These are phyloP conservation scores for Lupinus albus DNA, from an alignment of 306 rosid genomes.

Conservation along the genomic window DNA sequence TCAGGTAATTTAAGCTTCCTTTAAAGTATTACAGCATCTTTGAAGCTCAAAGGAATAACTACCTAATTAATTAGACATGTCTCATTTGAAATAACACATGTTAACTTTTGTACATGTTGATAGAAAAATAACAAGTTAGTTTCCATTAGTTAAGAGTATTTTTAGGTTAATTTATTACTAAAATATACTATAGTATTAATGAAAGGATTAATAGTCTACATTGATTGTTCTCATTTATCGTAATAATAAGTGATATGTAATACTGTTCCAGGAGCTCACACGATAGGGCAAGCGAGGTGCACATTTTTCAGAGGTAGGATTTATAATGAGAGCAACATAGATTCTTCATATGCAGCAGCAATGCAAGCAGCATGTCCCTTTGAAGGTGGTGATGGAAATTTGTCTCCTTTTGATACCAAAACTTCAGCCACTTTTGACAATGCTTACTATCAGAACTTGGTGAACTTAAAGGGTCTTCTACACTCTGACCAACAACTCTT, in stretches of 20 bases:
- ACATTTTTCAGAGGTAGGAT: conserved; percentile 26
- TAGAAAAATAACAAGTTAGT: no score
- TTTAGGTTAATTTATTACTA: no score
- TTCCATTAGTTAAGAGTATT: no score
- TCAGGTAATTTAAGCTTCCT: conserved; percentile 41
- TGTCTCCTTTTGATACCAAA: conserved; percentile 16
- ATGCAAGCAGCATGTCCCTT: conserved; percentile 41
- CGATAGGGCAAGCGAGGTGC: conserved; percentile 48
- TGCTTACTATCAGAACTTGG: conserved; percentile 39
- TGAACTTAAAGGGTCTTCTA: conserved; percentile 31
- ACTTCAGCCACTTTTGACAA: conserved; percentile 18
- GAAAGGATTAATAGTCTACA: no score
- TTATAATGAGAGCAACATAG: conserved; percentile 49
- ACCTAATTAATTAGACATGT: no score
- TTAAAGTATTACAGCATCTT: not conserved
- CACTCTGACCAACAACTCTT: conserved; percentile 54
- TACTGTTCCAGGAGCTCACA: conserved; percentile 42
- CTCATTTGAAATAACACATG: no score
- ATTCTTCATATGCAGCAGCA: conserved; percentile 28
- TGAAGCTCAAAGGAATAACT: no score
- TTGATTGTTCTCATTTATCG: no score
- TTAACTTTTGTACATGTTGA: no score
- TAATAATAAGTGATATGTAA: no score
- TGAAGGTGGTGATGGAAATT: conserved; percentile 32
- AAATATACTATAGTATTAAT: no score